Percentiles rank a stretch among this genome's conserved stretches.
phyloP scores from a whole-genome alignment of 1,284 basidiomycete genomes.

The Ganoderma lucidum region DNA sequence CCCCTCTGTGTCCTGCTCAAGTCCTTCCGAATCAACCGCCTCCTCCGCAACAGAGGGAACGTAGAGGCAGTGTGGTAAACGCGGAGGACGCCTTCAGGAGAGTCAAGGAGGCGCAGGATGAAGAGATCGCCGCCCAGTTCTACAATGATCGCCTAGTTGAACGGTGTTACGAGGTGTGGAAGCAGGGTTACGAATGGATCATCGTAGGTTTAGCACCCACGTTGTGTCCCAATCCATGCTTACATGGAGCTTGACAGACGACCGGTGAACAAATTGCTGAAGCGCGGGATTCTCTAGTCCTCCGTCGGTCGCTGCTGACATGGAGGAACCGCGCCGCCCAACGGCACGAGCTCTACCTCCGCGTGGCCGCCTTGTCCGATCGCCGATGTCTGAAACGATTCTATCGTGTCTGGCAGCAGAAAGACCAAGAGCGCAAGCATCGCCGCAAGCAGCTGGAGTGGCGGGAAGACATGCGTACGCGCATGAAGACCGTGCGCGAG shows the following conservation, averaged over 20 bases:
- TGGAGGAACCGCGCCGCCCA: conserved; percentile 59
- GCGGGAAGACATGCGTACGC: conserved; percentile 71
- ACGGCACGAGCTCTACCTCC: conserved; percentile 48
- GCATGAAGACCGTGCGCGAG: conserved; percentile 67
- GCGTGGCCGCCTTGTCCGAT: conserved; percentile 52
- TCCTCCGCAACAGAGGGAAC: conserved; percentile 43
- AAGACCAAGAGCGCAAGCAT: conserved; percentile 58
- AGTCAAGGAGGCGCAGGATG: conserved; percentile 71
- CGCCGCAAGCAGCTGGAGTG: conserved; percentile 61
- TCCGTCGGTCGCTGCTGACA: conserved; percentile 62
- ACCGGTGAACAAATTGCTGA: conserved; percentile 68
- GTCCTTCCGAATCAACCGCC: conserved; percentile 42
- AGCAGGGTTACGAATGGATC: conserved; percentile 72
- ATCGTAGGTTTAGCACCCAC: conserved; percentile 53
- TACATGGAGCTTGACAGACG: conserved; percentile 48
- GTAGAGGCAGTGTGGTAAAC: conserved; percentile 58
- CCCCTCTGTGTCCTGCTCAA: conserved; percentile 20
- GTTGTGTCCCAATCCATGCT: conserved; percentile 17
- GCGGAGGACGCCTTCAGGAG: conserved; percentile 81
- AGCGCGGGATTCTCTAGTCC: conserved; percentile 62
- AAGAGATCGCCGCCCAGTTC: conserved; percentile 75
- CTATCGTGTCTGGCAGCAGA: conserved; percentile 58
- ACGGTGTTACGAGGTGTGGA: conserved; percentile 78
- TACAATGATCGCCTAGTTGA: conserved; percentile 66
- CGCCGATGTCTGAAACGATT: conserved; percentile 49